These are phyloP conservation scores for Gossypium lobatum DNA, from an alignment of 441 rosid species.

Conservation along the genomic window DNA sequence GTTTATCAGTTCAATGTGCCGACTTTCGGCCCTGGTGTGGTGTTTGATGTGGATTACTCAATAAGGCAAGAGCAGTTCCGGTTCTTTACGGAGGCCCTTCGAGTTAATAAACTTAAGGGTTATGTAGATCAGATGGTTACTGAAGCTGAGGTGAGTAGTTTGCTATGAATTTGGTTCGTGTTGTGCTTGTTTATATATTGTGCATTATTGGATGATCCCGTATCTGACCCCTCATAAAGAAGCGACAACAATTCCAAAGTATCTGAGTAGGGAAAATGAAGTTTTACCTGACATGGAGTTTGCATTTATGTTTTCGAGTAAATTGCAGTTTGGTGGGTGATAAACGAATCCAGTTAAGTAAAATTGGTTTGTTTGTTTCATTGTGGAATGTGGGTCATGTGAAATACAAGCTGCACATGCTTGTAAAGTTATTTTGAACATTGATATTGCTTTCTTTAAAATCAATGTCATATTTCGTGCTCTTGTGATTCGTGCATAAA, in stretches of 20 bases:
- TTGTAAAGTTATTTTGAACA: neutral
- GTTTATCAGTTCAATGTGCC: conserved; percentile 98
- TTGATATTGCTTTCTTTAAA: conserved; percentile 1
- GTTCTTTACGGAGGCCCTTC: conserved; percentile 84
- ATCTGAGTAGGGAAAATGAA: neutral
- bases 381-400: neutral
- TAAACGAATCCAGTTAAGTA: neutral
- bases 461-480: neutral
- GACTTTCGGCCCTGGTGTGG: conserved; percentile 97
- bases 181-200: neutral
- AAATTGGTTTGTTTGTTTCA: neutral
- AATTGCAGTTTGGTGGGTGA: neutral
- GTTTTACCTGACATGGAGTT: neutral
- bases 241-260: neutral
- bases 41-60: conserved; percentile 88
- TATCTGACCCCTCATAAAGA: neutral
- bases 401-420: neutral
- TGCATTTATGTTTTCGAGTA: neutral
- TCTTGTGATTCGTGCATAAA: neutral
- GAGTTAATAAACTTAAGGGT: conserved; percentile 83
- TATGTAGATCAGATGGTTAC: conserved; percentile 96
- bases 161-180: neutral
- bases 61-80: conserved; percentile 96
- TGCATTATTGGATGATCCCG: neutral
- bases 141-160: conserved; percentile 68